phyloP scores from a whole-genome alignment of 2,329 filamentous ascomycete genomes.

The Coniochaeta pulveracea region DNA sequence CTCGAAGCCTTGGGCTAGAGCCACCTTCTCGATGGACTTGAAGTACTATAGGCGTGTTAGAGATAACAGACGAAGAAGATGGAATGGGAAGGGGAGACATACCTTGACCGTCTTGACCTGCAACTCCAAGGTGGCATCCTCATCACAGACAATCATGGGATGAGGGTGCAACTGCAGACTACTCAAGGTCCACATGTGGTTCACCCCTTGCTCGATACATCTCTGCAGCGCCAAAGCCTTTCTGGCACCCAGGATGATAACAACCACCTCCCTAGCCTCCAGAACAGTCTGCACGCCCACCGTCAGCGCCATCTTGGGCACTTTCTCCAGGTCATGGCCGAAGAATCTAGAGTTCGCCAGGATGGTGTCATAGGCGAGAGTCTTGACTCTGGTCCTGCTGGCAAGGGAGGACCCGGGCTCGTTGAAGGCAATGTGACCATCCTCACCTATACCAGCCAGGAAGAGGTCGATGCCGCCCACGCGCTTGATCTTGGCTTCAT shows the following conservation, averaged over 20 bases:
- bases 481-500: constrained; percentile 58
- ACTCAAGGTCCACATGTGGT: constrained; percentile 73
- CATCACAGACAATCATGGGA: constrained; percentile 64
- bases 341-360: constrained; percentile 67
- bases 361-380: constrained; percentile 67
- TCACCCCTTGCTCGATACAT: constrained; percentile 63
- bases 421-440: constrained; percentile 76
- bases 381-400: constrained; percentile 65
- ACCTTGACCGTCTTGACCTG: constrained; percentile 53
- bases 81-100: constrained; percentile 3
- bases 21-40: constrained; percentile 47
- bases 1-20: constrained; percentile 31
- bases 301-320: constrained; percentile 61
- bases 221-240: constrained; percentile 63
- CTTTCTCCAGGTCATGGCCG: constrained; percentile 49
- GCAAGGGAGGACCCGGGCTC: constrained; percentile 63
- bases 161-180: constrained; percentile 62
- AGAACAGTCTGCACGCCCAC: constrained; percentile 44
- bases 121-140: constrained; percentile 55
- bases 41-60: constrained; percentile 32
- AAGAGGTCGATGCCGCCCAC: constrained; percentile 68
- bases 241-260: constrained; percentile 62
- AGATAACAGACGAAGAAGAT: neutral
- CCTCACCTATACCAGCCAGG: constrained; percentile 63
- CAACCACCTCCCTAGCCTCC: constrained; percentile 62